A percentile compares a stretch with the other conserved stretches of the same genome.
These are phyloP conservation scores for Osmanthus fragrans DNA, from an alignment of 257 asterid species.

Conservation along the genomic window DNA sequence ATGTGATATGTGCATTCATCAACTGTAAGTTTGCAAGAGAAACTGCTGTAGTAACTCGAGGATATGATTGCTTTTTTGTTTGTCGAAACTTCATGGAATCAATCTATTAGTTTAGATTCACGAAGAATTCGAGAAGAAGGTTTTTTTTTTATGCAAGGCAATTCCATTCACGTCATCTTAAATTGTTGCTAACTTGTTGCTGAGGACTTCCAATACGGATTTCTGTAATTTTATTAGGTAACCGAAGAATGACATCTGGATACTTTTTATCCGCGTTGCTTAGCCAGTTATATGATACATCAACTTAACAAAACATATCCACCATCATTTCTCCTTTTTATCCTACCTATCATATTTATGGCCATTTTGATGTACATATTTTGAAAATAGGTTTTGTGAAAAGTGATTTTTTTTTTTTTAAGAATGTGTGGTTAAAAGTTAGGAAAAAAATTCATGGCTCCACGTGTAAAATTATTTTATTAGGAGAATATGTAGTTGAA, in stretches of 20 bases:
- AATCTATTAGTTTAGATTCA: not conserved
- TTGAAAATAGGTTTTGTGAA: no score
- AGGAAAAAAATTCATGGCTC: no score
- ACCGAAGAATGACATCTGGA: not conserved
- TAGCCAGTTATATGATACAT: no score
- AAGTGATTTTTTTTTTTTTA: no score
- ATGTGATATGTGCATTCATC: not conserved
- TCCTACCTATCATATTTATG: no score
- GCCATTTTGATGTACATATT: no score
- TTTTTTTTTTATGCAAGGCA: not conserved
- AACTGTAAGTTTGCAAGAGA: not conserved
- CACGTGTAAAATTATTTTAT: no score
- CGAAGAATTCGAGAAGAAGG: not conserved
- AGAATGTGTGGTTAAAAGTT: no score
- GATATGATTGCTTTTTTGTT: not conserved
- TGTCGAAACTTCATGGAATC: not conserved
- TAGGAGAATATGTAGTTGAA: no score
- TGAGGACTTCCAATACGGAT: not conserved
- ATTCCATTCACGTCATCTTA: not conserved
- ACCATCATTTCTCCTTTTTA: no score
- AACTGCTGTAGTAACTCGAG: not conserved
- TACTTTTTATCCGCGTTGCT: slow-evolving; percentile 3
- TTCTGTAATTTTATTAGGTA: not conserved
- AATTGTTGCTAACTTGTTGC: slow-evolving; percentile 7
- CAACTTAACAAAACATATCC: no score